Conservation (phyloP, 257 asterid genomes). For the Salvia splendens region DNA sequence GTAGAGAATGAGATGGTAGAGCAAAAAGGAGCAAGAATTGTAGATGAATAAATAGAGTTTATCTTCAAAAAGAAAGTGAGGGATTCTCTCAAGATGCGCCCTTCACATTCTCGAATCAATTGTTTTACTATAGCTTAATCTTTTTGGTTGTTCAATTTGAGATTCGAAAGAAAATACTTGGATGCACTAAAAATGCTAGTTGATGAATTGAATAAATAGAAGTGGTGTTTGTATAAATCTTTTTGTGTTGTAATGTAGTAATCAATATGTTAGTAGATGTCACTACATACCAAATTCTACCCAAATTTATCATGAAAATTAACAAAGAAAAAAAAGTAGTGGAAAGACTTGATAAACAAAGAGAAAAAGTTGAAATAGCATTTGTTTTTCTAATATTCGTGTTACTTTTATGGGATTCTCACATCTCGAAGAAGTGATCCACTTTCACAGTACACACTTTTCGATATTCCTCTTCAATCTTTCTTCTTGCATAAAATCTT, state of each 20-base stretch:
- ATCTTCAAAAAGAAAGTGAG: slow-evolving; percentile 10
- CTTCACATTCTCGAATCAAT: slow-evolving; percentile 34
- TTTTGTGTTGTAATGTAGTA: too few species aligned
- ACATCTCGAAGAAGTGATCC: not conserved
- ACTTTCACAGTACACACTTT: slow-evolving; percentile 27
- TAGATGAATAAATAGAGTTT: slow-evolving; percentile 5
- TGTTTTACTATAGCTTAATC: not conserved
- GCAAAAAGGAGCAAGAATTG: not conserved
- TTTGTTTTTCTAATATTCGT: slow-evolving; percentile 31
- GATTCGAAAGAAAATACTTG: not conserved
- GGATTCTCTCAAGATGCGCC: not conserved
- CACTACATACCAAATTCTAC: too few species aligned
- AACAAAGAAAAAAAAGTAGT: not conserved
- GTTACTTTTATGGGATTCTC: slow-evolving; percentile 36
- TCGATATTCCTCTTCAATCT: slow-evolving; percentile 16
- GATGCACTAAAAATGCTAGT: not conserved
- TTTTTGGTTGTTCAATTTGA: not conserved
- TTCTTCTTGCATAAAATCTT: slow-evolving; percentile 23
- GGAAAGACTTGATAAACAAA: slow-evolving; percentile 15
- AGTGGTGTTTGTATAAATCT: too few species aligned
- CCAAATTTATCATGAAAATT: too few species aligned
- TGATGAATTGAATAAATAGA: too few species aligned
- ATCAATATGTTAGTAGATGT: too few species aligned
- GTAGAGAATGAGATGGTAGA: not conserved
- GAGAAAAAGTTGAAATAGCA: slow-evolving; percentile 1